phyloP scores from a whole-genome alignment of 2,329 filamentous ascomycete species.

The Aspergillus udagawae region DNA sequence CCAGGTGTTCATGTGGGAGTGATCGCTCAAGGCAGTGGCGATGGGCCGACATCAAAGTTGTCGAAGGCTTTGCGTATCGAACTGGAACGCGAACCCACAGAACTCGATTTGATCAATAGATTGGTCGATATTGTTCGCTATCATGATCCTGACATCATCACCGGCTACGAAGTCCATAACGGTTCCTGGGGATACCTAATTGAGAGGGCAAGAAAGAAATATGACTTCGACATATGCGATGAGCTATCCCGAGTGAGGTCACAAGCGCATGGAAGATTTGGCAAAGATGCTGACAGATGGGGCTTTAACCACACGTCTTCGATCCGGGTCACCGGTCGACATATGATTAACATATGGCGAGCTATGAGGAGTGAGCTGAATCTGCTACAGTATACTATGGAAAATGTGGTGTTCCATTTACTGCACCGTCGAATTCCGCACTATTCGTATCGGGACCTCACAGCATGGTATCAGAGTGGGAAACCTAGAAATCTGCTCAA shows the following conservation, averaged over 20 bases:
- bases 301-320: slow-evolving; percentile 92
- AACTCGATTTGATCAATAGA: slow-evolving; percentile 79
- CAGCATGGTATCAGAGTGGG: slow-evolving; percentile 71
- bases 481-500: slow-evolving; percentile 68
- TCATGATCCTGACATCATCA: slow-evolving; percentile 86
- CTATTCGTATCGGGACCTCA: slow-evolving; percentile 74
- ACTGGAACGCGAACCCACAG: slow-evolving; percentile 69
- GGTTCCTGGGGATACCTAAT: slow-evolving; percentile 94
- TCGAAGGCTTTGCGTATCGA: slow-evolving; percentile 59
- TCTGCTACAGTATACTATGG: slow-evolving; percentile 89
- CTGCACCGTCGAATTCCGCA: slow-evolving; percentile 84
- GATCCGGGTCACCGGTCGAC: slow-evolving; percentile 85
- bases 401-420: slow-evolving; percentile 90
- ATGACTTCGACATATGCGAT: slow-evolving; percentile 85
- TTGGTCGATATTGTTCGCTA: slow-evolving; percentile 80
- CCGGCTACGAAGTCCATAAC: slow-evolving; percentile 91
- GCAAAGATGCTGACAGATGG: slow-evolving; percentile 84
- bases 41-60: slow-evolving; percentile 57
- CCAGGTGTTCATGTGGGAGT: slow-evolving; percentile 63
- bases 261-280: slow-evolving; percentile 76
- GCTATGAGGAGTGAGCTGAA: slow-evolving; percentile 93
- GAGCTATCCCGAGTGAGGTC: slow-evolving; percentile 86
- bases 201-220: slow-evolving; percentile 79
- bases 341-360: slow-evolving; percentile 96
- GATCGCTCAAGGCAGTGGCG: slow-evolving; percentile 64